These are phyloP conservation scores for Morella rubra DNA, from an alignment of 306 rosid genomes.

Conservation along the genomic window DNA sequence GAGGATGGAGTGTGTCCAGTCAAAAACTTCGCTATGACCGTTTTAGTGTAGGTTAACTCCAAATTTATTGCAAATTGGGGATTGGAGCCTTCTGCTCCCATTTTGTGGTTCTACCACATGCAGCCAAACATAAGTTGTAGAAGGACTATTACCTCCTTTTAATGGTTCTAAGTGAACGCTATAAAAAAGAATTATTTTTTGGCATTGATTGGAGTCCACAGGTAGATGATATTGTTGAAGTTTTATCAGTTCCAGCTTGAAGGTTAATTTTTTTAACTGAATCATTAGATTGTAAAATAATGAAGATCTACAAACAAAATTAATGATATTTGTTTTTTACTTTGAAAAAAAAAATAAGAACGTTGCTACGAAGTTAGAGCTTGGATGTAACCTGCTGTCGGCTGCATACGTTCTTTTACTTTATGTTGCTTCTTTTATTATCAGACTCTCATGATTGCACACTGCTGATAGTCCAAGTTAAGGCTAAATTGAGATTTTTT, in stretches of 20 bases:
- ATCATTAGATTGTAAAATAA: slow-evolving; percentile 10
- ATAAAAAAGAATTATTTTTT: neutral
- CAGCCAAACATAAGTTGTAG: neutral
- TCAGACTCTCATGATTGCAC: slow-evolving; percentile 19
- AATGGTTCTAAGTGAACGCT: neutral
- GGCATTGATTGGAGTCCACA: neutral
- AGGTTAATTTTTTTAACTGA: neutral
- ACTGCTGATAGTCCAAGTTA: slow-evolving; percentile 10
- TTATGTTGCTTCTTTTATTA: slow-evolving; percentile 2
- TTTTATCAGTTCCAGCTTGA: slow-evolving; percentile 5
- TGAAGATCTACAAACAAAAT: neutral
- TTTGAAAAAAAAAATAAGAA: neutral
- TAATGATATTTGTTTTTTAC: neutral
- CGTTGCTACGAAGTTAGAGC: neutral
- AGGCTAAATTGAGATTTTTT: slow-evolving; percentile 12
- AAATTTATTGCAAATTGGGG: neutral
- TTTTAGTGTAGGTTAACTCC: neutral
- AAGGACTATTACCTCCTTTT: neutral
- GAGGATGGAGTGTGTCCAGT: neutral
- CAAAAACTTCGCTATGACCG: too few relatives aligned
- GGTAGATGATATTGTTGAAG: slow-evolving; percentile 12
- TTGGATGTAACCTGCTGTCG: neutral
- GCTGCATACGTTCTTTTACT: neutral
- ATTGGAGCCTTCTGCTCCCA: neutral
- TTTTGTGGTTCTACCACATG: neutral